Percentiles rank a stretch among this genome's conserved stretches.
Conservation (phyloP, 2,329 filamentous ascomycete species). For the Apiospora koreana region DNA sequence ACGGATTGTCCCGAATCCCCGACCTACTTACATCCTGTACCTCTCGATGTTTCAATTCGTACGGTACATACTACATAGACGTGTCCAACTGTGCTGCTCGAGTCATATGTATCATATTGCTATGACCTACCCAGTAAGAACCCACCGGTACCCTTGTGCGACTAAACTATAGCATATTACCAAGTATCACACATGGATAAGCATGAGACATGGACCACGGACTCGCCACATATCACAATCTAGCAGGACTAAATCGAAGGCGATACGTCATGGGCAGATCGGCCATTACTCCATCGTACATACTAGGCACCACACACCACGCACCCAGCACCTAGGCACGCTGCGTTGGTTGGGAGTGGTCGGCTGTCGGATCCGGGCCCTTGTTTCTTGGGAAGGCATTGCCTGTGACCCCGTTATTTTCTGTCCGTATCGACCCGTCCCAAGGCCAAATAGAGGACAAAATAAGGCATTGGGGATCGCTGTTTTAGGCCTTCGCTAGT, state of each 20-base stretch:
- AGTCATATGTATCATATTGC: not conserved
- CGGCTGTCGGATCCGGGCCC: not conserved
- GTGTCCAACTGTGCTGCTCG: not conserved
- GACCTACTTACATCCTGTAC: not conserved
- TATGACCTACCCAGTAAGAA: not conserved
- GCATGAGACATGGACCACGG: not conserved
- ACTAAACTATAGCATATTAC: not conserved
- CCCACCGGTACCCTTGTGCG: not conserved
- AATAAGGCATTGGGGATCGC: slow-evolving; percentile 6
- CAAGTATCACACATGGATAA: not conserved
- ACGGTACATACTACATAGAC: not conserved
- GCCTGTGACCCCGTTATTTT: not conserved
- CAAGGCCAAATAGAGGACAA: not conserved
- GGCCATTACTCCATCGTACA: not conserved
- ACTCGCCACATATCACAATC: not conserved
- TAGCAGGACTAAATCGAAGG: not conserved
- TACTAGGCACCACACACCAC: no score
- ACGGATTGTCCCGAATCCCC: not conserved
- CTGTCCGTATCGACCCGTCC: slow-evolving; percentile 3
- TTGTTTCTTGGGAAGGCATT: no score
- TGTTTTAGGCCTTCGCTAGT: slow-evolving; percentile 6
- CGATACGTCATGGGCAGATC: slow-evolving; percentile 5
- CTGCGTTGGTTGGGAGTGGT: not conserved
- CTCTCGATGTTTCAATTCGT: not conserved
- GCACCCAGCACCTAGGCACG: not conserved